Percentiles rank a stretch among this genome's conserved stretches.
Evolutionary conservation across 306 rosid genomes (phyloP).

Genomic region (Cicer pinnatifidum): DNA sequence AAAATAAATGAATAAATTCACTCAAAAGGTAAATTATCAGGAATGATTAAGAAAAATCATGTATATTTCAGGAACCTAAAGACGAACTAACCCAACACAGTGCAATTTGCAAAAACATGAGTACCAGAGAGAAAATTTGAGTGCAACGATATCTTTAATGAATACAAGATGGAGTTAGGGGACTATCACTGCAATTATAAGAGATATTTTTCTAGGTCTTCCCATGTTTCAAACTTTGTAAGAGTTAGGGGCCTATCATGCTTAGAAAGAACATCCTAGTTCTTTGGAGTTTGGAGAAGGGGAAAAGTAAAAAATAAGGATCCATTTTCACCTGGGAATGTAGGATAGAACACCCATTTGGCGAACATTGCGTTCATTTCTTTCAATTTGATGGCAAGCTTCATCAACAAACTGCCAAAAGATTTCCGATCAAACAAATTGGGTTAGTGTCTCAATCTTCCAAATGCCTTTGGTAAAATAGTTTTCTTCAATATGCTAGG

Average conservation of each 20-base stretch:
- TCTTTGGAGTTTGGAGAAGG: conserved; percentile 29
- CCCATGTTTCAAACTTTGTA: conserved; percentile 11
- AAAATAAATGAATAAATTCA: background rate
- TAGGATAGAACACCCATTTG: conserved; percentile 91
- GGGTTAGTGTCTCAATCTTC: conserved; percentile 39
- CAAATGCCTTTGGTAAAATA: conserved; percentile 32
- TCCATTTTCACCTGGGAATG: conserved; percentile 77
- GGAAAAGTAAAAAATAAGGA: conserved; percentile 16
- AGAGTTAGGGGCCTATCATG: too few relatives aligned
- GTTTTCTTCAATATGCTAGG: conserved; percentile 37
- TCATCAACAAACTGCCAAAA: conserved; percentile 89
- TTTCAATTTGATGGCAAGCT: conserved; percentile 99
- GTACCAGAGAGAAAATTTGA: background rate
- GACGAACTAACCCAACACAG: background rate
- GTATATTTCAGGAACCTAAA: conserved; percentile 26
- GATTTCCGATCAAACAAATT: conserved; percentile 29
- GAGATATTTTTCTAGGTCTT: conserved; percentile 17
- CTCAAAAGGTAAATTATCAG: background rate
- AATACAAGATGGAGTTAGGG: conserved; percentile 29
- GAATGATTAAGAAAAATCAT: background rate
- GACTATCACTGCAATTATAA: conserved; percentile 5
- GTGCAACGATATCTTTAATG: conserved; percentile 1
- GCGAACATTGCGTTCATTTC: conserved; percentile 89
- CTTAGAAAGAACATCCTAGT: conserved; percentile 22
- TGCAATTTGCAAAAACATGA: conserved; percentile 3